Evolutionary conservation across 176 grass and related monocot species (phyloP).

Genomic region (Aegilops bicornis): DNA sequence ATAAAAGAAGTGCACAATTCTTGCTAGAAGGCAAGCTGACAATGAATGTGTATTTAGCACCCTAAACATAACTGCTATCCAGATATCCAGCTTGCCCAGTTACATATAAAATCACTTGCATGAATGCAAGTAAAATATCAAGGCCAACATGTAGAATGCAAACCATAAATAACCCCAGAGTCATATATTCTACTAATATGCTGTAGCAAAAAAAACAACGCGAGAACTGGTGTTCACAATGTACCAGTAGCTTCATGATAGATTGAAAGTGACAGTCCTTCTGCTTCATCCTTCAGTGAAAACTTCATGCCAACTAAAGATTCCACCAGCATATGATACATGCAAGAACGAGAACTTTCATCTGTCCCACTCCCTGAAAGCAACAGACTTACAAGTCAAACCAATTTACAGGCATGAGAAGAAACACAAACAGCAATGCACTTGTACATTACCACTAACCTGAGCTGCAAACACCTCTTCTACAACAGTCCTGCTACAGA

Average conservation of each 20-base stretch:
- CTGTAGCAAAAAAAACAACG: slow-evolving; percentile 21
- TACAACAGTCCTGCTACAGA: slow-evolving; percentile 51
- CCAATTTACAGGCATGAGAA: slow-evolving; percentile 16
- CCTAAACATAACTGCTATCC: neutral
- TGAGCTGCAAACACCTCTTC: slow-evolving; percentile 23
- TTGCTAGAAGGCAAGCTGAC: neutral
- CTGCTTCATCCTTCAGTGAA: slow-evolving; percentile 48
- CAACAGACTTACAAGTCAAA: slow-evolving; percentile 13
- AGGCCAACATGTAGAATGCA: neutral
- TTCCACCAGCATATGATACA: slow-evolving; percentile 49
- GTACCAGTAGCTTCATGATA: slow-evolving; percentile 78
- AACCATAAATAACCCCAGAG: neutral
- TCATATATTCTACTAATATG: neutral
- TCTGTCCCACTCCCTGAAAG: slow-evolving; percentile 48
- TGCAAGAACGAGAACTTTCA: slow-evolving; percentile 26
- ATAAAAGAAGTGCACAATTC: neutral
- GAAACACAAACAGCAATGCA: neutral
- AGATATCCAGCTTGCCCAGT: neutral
- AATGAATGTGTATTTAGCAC: neutral
- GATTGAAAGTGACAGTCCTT: slow-evolving; percentile 50
- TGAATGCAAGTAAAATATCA: neutral
- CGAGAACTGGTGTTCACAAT: slow-evolving; percentile 2
- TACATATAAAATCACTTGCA: slow-evolving; percentile 6
- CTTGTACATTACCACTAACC: slow-evolving; percentile 46
- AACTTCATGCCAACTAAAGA: slow-evolving; percentile 67